Percentiles rank a stretch among this genome's conserved stretches.
phyloP scores from a whole-genome alignment of 495 filamentous ascomycete species.

The Aspergillus baeticus region DNA sequence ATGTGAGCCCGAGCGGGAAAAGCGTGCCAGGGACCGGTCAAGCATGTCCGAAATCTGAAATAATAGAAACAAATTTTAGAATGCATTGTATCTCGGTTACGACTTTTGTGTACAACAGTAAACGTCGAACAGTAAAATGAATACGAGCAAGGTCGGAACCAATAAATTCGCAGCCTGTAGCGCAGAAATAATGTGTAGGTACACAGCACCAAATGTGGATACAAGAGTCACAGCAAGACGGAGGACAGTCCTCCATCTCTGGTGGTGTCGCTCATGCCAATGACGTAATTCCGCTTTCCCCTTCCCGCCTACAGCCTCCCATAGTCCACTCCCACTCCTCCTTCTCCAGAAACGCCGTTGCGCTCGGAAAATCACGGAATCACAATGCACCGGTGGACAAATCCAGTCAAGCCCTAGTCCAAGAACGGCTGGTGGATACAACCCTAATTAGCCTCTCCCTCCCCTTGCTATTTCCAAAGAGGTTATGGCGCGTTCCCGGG shows the following conservation, averaged over 20 bases:
- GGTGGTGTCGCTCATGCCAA: background rate
- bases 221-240: conserved; percentile 2
- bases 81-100: background rate
- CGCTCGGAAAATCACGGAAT: conserved; percentile 18
- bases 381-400: conserved; percentile 20
- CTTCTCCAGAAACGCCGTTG: background rate
- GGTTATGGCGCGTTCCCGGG: too few relatives aligned
- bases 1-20: conserved; percentile 1
- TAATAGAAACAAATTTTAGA: conserved; percentile 6
- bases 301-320: too few relatives aligned
- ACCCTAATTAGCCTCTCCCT: background rate
- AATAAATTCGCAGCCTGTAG: too few relatives aligned
- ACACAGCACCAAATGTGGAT: too few relatives aligned
- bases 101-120: too few relatives aligned
- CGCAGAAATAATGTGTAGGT: too few relatives aligned
- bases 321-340: background rate
- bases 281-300: conserved; percentile 11
- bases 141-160: too few relatives aligned
- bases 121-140: too few relatives aligned
- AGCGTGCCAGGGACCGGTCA: background rate
- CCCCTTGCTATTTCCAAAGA: too few relatives aligned
- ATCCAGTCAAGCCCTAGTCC: conserved; percentile 19
- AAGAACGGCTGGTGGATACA: conserved; percentile 6
- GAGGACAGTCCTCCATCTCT: conserved; percentile 28
- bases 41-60: background rate